A percentile compares a stretch with the other conserved stretches of the same genome.
phyloP scores from a whole-genome alignment of 2,329 filamentous ascomycete genomes.

The Massarina eburnea region DNA sequence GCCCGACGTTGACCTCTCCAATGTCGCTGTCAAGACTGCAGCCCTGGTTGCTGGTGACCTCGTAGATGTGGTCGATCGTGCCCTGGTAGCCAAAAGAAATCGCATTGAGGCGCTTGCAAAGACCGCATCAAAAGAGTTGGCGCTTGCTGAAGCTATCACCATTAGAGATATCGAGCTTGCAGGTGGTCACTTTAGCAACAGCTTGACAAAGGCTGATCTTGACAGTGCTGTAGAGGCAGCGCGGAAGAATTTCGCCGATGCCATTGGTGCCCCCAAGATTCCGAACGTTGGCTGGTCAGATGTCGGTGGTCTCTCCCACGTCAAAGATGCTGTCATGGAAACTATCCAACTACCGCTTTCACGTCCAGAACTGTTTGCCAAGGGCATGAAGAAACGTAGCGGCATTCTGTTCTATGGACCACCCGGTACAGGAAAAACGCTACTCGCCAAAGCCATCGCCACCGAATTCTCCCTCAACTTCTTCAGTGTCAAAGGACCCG shows the following conservation, averaged over 20 bases:
- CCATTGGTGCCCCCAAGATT: conserved; percentile 96
- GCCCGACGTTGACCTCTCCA: conserved; percentile 78
- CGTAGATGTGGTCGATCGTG: conserved; percentile 90
- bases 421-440: conserved; percentile 86
- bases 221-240: conserved; percentile 93
- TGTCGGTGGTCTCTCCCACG: conserved; percentile 87
- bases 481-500: conserved; percentile 90
- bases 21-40: conserved; percentile 91
- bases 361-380: conserved; percentile 89
- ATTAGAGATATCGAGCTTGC: conserved; percentile 84
- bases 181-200: conserved; percentile 76
- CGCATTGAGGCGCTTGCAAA: conserved; percentile 74
- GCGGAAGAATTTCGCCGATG: conserved; percentile 95
- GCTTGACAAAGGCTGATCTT: conserved; percentile 81
- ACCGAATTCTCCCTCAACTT: conserved; percentile 94
- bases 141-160: conserved; percentile 53
- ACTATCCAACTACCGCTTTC: conserved; percentile 93
- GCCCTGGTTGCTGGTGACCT: conserved; percentile 92
- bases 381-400: conserved; percentile 96
- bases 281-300: conserved; percentile 97
- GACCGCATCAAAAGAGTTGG: conserved; percentile 42
- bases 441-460: conserved; percentile 90
- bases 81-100: conserved; percentile 72
- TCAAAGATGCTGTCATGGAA: conserved; percentile 96
- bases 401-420: conserved; percentile 92